Evolutionary conservation across 2,329 filamentous ascomycete genomes (phyloP).

Genomic region (Aureobasidium vineae): DNA sequence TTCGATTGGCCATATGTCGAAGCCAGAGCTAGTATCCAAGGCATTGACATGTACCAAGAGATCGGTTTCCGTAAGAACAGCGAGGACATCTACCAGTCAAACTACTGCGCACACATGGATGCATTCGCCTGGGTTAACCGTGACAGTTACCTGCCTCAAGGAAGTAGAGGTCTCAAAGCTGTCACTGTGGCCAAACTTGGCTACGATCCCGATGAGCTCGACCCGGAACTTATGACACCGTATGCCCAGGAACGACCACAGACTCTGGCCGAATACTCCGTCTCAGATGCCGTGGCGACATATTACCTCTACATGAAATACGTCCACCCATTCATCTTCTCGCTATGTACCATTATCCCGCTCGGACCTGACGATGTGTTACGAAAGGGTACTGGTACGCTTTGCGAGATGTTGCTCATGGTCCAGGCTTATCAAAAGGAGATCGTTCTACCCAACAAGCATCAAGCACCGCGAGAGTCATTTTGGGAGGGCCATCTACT

Average conservation of each 20-base stretch:
- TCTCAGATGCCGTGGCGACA: conserved; percentile 96
- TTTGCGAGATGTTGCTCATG: conserved; percentile 99
- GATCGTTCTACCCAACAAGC: conserved; percentile 95
- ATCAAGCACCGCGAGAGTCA: conserved; percentile 81
- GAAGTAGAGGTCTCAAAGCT: conserved; percentile 93
- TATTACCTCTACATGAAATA: conserved; percentile 99
- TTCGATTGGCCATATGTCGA: conserved; percentile 99
- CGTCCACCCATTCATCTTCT: conserved; percentile 99
- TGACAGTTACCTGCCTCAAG: conserved; percentile 96
- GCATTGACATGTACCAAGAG: conserved; percentile 99
- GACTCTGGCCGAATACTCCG: conserved; percentile 93
- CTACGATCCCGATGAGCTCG: conserved; percentile 96
- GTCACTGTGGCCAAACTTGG: conserved; percentile 97
- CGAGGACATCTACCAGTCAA: conserved; percentile 95
- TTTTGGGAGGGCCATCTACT: conserved; percentile 97
- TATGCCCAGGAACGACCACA: conserved; percentile 85
- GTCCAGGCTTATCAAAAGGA: conserved; percentile 91
- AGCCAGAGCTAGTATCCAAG: conserved; percentile 84
- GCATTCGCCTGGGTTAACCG: conserved; percentile 99
- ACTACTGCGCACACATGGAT: conserved; percentile 97
- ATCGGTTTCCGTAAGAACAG: conserved; percentile 95
- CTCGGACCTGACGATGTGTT: conserved; percentile 89
- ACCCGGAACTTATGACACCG: conserved; percentile 95
- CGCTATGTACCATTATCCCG: conserved; percentile 92
- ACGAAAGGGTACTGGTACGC: conserved; percentile 92